Conservation (phyloP, 176 grass and related monocot genomes). For the Oryza officinalis region DNA sequence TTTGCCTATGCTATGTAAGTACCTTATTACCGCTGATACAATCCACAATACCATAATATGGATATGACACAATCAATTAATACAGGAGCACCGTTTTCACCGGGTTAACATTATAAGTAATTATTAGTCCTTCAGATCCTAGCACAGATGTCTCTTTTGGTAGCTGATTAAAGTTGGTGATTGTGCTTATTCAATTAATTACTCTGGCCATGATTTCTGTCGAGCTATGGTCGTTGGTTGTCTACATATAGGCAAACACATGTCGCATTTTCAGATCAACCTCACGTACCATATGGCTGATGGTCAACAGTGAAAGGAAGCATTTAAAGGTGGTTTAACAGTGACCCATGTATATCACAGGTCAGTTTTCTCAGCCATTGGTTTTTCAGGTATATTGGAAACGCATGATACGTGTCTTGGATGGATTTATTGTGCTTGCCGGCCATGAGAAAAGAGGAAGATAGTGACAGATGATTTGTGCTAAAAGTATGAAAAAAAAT, state of each 20-base stretch:
- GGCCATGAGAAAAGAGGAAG: conserved; percentile 26
- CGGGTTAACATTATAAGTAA: neutral
- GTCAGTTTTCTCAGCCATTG: conserved; percentile 31
- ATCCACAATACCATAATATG: neutral
- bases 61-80: neutral
- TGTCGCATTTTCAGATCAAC: neutral
- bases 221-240: conserved; percentile 19
- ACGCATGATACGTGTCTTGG: conserved; percentile 16
- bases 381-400: conserved; percentile 17
- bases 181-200: neutral
- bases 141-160: neutral
- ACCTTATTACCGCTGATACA: neutral
- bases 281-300: conserved; percentile 25
- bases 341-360: conserved; percentile 15
- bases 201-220: neutral
- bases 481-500: conserved; percentile 2
- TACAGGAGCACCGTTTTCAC: neutral
- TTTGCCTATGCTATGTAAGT: neutral
- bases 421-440: conserved; percentile 41
- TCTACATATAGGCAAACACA: neutral
- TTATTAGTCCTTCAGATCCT: neutral
- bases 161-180: neutral
- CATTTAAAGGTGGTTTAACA: conserved; percentile 2
- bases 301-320: conserved; percentile 25
- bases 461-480: conserved; percentile 15